Conservation (phyloP, 495 filamentous ascomycete species). For the Hyaloscypha finlandica region DNA sequence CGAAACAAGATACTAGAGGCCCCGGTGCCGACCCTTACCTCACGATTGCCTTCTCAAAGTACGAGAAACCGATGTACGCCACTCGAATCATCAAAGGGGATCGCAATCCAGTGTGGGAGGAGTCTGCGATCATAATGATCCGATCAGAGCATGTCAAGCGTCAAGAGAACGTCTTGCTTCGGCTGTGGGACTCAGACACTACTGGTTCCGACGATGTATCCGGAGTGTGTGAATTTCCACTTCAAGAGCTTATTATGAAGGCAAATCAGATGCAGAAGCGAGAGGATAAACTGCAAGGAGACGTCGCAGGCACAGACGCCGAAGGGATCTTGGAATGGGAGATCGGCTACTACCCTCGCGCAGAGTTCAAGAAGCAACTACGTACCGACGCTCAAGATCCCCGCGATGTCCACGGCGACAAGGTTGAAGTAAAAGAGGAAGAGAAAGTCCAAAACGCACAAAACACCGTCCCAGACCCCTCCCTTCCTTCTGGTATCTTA, state of each 20-base stretch:
- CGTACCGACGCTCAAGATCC: constrained; percentile 17
- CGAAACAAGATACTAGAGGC: constrained; percentile 8
- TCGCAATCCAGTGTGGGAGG: constrained; percentile 18
- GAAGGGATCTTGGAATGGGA: constrained; percentile 20
- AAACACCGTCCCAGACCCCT: constrained; percentile 17
- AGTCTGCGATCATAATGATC: constrained; percentile 20
- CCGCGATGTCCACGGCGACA: constrained; percentile 12
- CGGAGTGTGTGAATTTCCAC: constrained; percentile 15
- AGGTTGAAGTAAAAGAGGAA: constrained; percentile 11
- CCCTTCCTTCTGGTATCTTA: constrained; percentile 11
- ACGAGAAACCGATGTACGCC: constrained; percentile 21
- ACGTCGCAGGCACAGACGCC: constrained; percentile 21
- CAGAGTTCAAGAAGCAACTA: constrained; percentile 11
- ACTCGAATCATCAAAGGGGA: constrained; percentile 22
- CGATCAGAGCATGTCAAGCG: constrained; percentile 17
- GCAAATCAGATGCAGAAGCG: constrained; percentile 19
- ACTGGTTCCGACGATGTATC: constrained; percentile 20
- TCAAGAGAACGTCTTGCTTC: constrained; percentile 14
- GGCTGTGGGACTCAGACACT: constrained; percentile 17
- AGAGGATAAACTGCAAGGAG: constrained; percentile 17
- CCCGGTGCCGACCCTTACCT: constrained; percentile 19
- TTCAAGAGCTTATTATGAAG: constrained; percentile 16
- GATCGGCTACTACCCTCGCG: constrained; percentile 19
- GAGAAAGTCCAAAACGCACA: constrained; percentile 13
- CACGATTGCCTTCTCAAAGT: constrained; percentile 17